These are phyloP conservation scores for Paragyromitra xinjiangensis DNA, from an alignment of 495 filamentous ascomycete species.

Conservation along the genomic window DNA sequence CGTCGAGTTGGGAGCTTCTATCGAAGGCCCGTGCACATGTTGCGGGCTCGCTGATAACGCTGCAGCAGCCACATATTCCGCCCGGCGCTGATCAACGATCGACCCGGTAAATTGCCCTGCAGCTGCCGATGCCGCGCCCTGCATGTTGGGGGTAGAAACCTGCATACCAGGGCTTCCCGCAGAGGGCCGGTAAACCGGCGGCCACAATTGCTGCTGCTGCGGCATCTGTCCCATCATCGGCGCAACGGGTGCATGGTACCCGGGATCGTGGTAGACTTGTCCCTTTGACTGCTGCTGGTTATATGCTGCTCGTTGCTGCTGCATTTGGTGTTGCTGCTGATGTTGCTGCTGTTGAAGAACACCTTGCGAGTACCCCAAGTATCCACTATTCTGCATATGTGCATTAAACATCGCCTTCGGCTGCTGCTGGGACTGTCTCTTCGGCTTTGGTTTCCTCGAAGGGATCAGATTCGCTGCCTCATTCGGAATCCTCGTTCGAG, in stretches of 20 bases:
- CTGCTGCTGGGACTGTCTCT: slow-evolving; percentile 44
- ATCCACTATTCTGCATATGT: slow-evolving; percentile 36
- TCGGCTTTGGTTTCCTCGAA: slow-evolving; percentile 52
- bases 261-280: slow-evolving; percentile 26
- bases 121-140: slow-evolving; percentile 8
- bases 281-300: slow-evolving; percentile 25
- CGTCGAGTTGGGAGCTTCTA: background rate
- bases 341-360: slow-evolving; percentile 39
- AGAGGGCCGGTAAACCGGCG: slow-evolving; percentile 40
- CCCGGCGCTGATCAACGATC: slow-evolving; percentile 41
- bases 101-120: slow-evolving; percentile 25
- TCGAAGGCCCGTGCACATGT: slow-evolving; percentile 2
- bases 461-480: slow-evolving; percentile 66
- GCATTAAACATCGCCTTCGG: slow-evolving; percentile 43
- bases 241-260: slow-evolving; percentile 43
- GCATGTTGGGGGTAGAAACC: background rate
- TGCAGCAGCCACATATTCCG: slow-evolving; percentile 41
- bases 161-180: slow-evolving; percentile 13
- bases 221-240: slow-evolving; percentile 47
- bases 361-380: slow-evolving; percentile 30
- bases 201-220: slow-evolving; percentile 51
- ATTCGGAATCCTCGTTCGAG: slow-evolving; percentile 67
- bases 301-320: slow-evolving; percentile 40
- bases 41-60: slow-evolving; percentile 39
- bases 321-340: slow-evolving; percentile 45